Conservation (phyloP, 2,329 filamentous ascomycete genomes). For the Penicillium thymicola region DNA sequence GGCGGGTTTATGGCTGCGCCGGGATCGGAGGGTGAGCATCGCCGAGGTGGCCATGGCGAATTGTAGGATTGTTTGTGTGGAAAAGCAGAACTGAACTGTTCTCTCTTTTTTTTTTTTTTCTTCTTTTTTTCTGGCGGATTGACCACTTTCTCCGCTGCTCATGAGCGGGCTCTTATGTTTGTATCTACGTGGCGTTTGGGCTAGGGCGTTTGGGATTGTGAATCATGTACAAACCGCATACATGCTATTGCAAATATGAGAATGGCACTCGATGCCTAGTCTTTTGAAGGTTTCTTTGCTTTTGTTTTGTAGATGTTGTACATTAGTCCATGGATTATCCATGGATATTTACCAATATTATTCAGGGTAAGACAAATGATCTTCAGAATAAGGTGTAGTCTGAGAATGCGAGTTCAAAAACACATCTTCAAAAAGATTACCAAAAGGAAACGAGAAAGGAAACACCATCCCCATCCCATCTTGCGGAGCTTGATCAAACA, state of each 20-base stretch:
- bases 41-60: constrained; percentile 17
- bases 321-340: no score
- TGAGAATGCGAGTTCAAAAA: constrained; percentile 8
- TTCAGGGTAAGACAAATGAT: not conserved
- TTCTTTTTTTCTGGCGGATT: not conserved
- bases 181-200: not conserved
- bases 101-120: not conserved
- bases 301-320: not conserved
- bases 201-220: constrained; percentile 3
- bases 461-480: constrained; percentile 4
- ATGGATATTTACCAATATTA: not conserved
- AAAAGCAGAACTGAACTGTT: not conserved
- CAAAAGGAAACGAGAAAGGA: constrained; percentile 14
- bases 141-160: not conserved
- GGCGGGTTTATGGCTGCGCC: constrained; percentile 26
- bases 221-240: constrained; percentile 8
- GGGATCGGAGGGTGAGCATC: constrained; percentile 6
- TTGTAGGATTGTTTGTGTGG: constrained; percentile 9
- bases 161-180: not conserved
- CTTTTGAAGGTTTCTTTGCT: not conserved
- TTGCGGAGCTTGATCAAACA: constrained; percentile 10
- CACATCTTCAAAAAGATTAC: constrained; percentile 13
- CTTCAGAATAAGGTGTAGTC: not conserved
- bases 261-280: not conserved
- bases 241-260: constrained; percentile 9